phyloP scores from a whole-genome alignment of 2,329 filamentous ascomycete genomes.

The Neoscytalidium dimidiatum region DNA sequence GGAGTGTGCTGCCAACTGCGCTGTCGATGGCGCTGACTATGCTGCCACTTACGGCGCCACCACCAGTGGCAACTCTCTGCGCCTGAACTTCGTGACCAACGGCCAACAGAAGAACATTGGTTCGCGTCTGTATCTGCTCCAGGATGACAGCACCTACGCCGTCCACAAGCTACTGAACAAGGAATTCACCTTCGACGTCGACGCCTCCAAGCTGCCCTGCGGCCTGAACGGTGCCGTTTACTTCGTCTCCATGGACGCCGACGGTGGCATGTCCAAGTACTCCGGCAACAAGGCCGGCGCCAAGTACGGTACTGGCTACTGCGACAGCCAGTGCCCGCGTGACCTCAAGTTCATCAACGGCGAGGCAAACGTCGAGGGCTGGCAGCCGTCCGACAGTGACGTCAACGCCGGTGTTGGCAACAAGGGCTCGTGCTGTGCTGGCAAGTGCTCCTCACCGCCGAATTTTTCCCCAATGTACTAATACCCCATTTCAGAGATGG shows the following conservation, averaged over 20 bases:
- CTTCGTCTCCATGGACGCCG: constrained; percentile 60
- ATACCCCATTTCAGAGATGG: not conserved
- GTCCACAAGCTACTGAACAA: constrained; percentile 28
- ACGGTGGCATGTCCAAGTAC: constrained; percentile 58
- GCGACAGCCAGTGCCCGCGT: constrained; percentile 34
- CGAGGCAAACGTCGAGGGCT: constrained; percentile 58
- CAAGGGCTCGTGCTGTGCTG: constrained; percentile 64
- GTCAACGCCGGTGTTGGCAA: constrained; percentile 54
- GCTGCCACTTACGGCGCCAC: constrained; percentile 48
- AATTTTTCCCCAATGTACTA: not conserved
- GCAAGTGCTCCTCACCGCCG: constrained; percentile 26
- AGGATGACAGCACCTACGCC: constrained; percentile 27
- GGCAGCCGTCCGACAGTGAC: constrained; percentile 55
- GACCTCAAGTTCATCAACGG: constrained; percentile 52
- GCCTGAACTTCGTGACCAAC: constrained; percentile 28
- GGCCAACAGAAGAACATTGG: constrained; percentile 28
- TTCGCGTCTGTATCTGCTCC: constrained; percentile 31
- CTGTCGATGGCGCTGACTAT: constrained; percentile 58
- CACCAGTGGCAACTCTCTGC: constrained; percentile 27
- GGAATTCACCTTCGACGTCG: constrained; percentile 33
- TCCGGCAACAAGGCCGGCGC: constrained; percentile 48
- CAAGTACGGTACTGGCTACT: constrained; percentile 59
- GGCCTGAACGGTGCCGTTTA: constrained; percentile 66
- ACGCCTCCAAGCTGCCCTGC: constrained; percentile 30
- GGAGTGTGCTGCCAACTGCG: constrained; percentile 53